These are phyloP conservation scores for Globisporangium abappressorium DNA, from an alignment of 352 stramenopile species.

Conservation along the genomic window DNA sequence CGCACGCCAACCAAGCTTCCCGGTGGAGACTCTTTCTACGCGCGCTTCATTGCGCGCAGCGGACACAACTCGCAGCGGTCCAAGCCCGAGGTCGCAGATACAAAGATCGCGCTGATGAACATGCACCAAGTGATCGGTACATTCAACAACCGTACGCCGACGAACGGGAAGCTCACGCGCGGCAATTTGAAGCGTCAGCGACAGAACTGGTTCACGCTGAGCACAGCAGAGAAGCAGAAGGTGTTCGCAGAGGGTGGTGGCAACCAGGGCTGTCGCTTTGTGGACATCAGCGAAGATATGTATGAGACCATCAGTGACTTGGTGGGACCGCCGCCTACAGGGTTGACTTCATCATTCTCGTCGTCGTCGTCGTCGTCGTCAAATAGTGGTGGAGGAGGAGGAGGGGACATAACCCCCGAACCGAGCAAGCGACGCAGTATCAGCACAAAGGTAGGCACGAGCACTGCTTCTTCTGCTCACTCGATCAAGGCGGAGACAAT, in stretches of 20 bases:
- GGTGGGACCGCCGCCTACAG: background rate
- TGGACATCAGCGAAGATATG: constrained; percentile 16
- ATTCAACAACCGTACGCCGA: constrained; percentile 4
- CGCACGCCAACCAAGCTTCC: constrained; percentile 10
- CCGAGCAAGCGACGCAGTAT: constrained; percentile 3
- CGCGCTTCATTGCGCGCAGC: constrained; percentile 17
- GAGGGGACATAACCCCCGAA: constrained; percentile 1
- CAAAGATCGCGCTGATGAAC: constrained; percentile 15
- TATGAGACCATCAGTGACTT: constrained; percentile 12
- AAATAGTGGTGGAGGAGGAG: background rate
- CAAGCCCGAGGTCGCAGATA: constrained; percentile 15
- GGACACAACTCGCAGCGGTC: constrained; percentile 13
- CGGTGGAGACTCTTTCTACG: constrained; percentile 12
- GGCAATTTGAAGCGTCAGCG: constrained; percentile 9
- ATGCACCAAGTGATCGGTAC: constrained; percentile 12
- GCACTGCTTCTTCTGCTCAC: constrained; percentile 1
- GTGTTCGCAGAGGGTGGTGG: background rate
- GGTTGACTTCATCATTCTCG: background rate
- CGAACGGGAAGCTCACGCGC: constrained; percentile 13
- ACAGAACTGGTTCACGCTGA: constrained; percentile 16
- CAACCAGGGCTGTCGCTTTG: constrained; percentile 6
- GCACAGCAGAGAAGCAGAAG: background rate
- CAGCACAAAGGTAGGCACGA: constrained; percentile 9
- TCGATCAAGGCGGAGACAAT: constrained; percentile 10
- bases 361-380: background rate